These are phyloP conservation scores for Osmanthus fragrans DNA, from an alignment of 257 asterid species.

Conservation along the genomic window DNA sequence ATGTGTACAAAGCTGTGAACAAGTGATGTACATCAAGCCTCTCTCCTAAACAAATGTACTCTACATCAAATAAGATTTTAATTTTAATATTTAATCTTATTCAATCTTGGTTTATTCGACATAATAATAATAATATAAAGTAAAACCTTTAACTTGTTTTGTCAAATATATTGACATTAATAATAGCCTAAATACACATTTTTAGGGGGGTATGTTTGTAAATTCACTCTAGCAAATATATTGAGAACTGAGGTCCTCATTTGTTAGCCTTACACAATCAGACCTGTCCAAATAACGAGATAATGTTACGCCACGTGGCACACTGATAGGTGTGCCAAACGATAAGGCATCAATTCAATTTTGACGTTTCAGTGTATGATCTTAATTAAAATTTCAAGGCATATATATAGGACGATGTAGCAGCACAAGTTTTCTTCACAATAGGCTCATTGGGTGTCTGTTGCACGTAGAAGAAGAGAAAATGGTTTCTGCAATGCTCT, in stretches of 20 bases:
- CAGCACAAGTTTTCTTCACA: neutral
- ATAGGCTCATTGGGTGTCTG: neutral
- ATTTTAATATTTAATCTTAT: too few relatives aligned
- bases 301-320: constrained; percentile 15
- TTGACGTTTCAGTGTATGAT: constrained; percentile 2
- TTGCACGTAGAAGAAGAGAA: neutral
- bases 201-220: neutral
- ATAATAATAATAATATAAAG: too few relatives aligned
- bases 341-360: constrained; percentile 17
- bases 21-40: too few relatives aligned
- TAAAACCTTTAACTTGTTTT: too few relatives aligned
- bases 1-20: too few relatives aligned
- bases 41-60: too few relatives aligned
- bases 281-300: constrained; percentile 3
- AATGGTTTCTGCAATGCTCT: constrained; percentile 32
- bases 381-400: neutral
- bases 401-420: neutral
- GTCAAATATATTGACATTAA: too few relatives aligned
- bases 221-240: neutral
- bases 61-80: too few relatives aligned
- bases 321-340: neutral
- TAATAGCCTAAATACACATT: neutral
- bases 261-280: neutral
- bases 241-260: neutral
- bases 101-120: too few relatives aligned